Base-by-base conservation (phyloP, 2,329 filamentous ascomycete genomes). In the Chrysoporthe austroafricana region DNA sequence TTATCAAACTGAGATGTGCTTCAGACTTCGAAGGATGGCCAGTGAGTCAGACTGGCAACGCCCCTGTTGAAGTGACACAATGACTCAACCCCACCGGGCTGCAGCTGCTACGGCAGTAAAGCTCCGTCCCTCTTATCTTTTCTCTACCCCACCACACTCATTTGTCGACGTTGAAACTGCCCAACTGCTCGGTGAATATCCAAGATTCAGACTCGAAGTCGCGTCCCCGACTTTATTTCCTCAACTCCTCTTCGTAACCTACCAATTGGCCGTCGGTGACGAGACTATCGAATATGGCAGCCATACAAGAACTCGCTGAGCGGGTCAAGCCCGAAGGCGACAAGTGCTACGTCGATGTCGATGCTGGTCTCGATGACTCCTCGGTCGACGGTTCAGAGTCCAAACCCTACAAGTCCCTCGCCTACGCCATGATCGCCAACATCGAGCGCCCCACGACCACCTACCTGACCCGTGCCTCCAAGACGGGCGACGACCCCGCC, bases 401-500 rank as follows among this genome's bases (percentile, higher is more conserved):
- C 70, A 86, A 89, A 73, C 93, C 94, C 61, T 97, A 90, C 87
- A 95, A 96, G 84, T 89, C 91, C 52, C 86, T 97, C 54, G 84
- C 90, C 72, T 89, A 89, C 76, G 94, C 93, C 71, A 91, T 93
- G 79, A 85, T 94, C 75, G 88, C 91, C 79, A 87, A 90, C 79
- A 82, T 87, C 73, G 85, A 86, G 70, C 81, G 82, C 70, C 77
- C 79, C 63, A 84, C 88, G 66, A 82, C 83, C 57, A 84, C 86
- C 70, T 96, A 92, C 79, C 83, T 90, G 71, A 88, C 85, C 60
- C 88, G 90, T 77, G 91, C 91, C 73, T 90, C 88, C 42, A 82
- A 86, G 69, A 90, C 87, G 61, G 88, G 86, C 36, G 89, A 88
- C 70, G 91, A 93, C 74, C 84, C 86, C 71, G 83, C 85, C 64